phyloP scores from a whole-genome alignment of 306 rosid species.

The Inga oerstediana region DNA sequence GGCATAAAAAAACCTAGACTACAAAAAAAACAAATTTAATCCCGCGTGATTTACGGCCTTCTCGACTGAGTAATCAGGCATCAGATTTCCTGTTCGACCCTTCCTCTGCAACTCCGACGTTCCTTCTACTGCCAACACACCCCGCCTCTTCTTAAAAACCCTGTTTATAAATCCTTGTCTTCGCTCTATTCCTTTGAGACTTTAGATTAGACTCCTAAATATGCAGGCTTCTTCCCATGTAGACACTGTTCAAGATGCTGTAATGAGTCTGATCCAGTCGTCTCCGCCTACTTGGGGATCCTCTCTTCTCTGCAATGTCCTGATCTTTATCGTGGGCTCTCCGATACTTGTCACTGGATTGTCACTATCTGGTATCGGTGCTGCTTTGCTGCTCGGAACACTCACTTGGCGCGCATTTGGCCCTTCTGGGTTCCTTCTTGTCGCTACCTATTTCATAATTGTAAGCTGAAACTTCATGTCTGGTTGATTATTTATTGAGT shows the following conservation, averaged over 20 bases:
- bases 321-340: conserved; percentile 74
- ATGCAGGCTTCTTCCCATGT: conserved; percentile 42
- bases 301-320: conserved; percentile 61
- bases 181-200: conserved; percentile 15
- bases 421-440: conserved; percentile 80
- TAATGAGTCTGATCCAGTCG: conserved; percentile 61
- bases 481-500: neutral
- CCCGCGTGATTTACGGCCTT: conserved; percentile 29
- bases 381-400: conserved; percentile 92
- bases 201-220: neutral
- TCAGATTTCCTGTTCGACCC: conserved; percentile 28
- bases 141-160: conserved; percentile 32
- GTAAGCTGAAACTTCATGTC: conserved; percentile 24
- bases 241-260: conserved; percentile 45
- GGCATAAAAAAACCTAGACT: neutral
- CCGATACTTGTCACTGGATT: conserved; percentile 79
- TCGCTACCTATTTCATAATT: conserved; percentile 82
- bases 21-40: neutral
- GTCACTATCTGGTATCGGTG: conserved; percentile 75
- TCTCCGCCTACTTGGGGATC: conserved; percentile 89
- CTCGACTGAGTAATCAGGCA: conserved; percentile 26
- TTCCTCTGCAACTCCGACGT: conserved; percentile 29
- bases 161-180: conserved; percentile 25
- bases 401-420: conserved; percentile 99
- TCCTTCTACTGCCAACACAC: conserved; percentile 16